phyloP scores from a whole-genome alignment of 2,329 filamentous ascomycete species.

The Trichoderma sp. region DNA sequence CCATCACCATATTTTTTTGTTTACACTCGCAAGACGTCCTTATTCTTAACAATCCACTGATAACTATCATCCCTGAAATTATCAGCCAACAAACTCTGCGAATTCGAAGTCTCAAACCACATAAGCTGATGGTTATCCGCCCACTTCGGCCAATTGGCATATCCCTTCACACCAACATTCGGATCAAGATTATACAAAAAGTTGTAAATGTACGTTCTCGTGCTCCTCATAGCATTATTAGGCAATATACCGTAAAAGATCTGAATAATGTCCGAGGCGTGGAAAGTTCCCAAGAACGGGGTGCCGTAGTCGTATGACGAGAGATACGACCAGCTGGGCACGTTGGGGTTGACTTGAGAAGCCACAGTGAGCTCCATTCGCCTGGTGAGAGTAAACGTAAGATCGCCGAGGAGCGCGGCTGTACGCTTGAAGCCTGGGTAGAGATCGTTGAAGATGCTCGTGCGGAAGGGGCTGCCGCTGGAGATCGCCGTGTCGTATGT shows the following conservation, averaged over 20 bases:
- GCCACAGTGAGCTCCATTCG: slow-evolving; percentile 59
- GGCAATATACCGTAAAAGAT: slow-evolving; percentile 64
- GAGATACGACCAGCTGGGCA: slow-evolving; percentile 74
- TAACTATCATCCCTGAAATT: slow-evolving; percentile 38
- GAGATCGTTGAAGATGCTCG: slow-evolving; percentile 63
- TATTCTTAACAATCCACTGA: slow-evolving; percentile 30
- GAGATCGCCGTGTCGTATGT: slow-evolving; percentile 59
- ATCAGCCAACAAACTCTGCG: slow-evolving; percentile 36
- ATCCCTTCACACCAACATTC: slow-evolving; percentile 51
- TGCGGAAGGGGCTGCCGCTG: slow-evolving; percentile 70
- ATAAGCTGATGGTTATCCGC: slow-evolving; percentile 47
- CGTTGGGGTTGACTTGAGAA: slow-evolving; percentile 47
- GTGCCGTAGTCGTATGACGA: slow-evolving; percentile 69
- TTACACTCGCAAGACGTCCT: slow-evolving; percentile 28
- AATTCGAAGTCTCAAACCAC: slow-evolving; percentile 40
- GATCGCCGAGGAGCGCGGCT: slow-evolving; percentile 71
- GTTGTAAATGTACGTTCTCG: slow-evolving; percentile 68
- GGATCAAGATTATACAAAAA: slow-evolving; percentile 72
- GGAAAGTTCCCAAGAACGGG: slow-evolving; percentile 73
- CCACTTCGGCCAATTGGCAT: slow-evolving; percentile 45
- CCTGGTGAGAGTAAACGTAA: slow-evolving; percentile 71
- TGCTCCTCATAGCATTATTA: slow-evolving; percentile 59
- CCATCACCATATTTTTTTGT: neutral
- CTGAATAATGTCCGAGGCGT: slow-evolving; percentile 67
- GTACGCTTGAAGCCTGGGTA: slow-evolving; percentile 78